These are phyloP conservation scores for Neurospora sp. DNA, from an alignment of 495 filamentous ascomycete species.

Conservation along the genomic window DNA sequence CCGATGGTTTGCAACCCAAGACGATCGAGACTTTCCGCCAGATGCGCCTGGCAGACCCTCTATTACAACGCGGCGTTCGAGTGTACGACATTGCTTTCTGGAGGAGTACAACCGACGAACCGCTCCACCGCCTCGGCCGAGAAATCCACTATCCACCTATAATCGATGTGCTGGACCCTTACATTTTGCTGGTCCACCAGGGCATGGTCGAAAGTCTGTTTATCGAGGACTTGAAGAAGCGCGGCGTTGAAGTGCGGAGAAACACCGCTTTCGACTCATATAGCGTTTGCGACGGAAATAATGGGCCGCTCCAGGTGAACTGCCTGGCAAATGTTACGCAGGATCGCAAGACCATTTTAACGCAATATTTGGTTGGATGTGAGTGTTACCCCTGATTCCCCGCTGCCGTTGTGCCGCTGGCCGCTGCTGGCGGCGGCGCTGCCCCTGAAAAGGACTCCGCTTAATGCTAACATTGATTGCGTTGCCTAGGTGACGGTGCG, in stretches of 20 bases:
- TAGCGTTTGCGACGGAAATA: slow-evolving; percentile 27
- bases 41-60: slow-evolving; percentile 52
- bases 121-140: slow-evolving; percentile 44
- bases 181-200: slow-evolving; percentile 63
- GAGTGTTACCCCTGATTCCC: slow-evolving; percentile 8
- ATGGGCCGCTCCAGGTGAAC: slow-evolving; percentile 31
- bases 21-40: slow-evolving; percentile 42
- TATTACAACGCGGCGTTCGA: slow-evolving; percentile 51
- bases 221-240: slow-evolving; percentile 49
- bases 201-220: slow-evolving; percentile 62
- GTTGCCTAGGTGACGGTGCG: slow-evolving; percentile 33
- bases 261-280: slow-evolving; percentile 48
- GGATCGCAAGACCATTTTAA: slow-evolving; percentile 30
- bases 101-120: slow-evolving; percentile 47
- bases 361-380: slow-evolving; percentile 46
- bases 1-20: slow-evolving; percentile 59
- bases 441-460: background rate
- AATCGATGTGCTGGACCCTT: slow-evolving; percentile 60
- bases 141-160: slow-evolving; percentile 41
- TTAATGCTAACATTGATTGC: slow-evolving; percentile 8
- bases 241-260: slow-evolving; percentile 46
- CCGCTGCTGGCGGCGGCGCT: background rate
- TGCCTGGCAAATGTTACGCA: slow-evolving; percentile 30
- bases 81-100: slow-evolving; percentile 66
- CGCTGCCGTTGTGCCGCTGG: background rate